Conservation (phyloP, 257 asterid species). For the Solanum acaule region DNA sequence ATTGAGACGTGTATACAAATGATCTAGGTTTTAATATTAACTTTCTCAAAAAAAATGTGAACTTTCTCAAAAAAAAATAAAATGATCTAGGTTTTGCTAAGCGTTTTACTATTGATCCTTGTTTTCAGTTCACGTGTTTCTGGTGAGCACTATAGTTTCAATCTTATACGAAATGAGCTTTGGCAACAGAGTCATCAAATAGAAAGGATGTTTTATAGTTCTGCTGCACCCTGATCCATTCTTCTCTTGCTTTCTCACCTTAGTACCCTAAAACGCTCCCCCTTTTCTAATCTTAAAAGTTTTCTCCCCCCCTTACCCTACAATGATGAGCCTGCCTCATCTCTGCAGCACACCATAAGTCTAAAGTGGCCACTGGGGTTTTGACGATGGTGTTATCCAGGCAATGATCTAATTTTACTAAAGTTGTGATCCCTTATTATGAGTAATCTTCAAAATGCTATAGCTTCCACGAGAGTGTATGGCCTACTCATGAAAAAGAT, state of each 20-base stretch:
- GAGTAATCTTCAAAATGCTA: background rate
- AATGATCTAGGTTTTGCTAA: background rate
- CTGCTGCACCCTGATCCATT: background rate
- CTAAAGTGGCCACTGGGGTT: background rate
- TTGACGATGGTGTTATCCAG: background rate
- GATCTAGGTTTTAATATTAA: background rate
- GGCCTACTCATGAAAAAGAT: background rate
- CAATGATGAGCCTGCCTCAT: background rate
- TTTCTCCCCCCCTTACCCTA: background rate
- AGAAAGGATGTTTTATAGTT: background rate
- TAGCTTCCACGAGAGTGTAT: background rate
- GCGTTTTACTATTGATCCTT: background rate
- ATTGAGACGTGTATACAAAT: background rate
- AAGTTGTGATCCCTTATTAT: background rate
- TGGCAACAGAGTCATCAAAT: background rate
- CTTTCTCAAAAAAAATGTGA: too few species aligned
- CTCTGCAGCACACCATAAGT: background rate
- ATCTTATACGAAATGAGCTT: background rate
- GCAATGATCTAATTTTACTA: background rate
- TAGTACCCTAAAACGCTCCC: background rate
- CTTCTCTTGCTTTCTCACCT: background rate
- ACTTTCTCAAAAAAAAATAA: too few species aligned
- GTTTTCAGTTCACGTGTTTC: background rate
- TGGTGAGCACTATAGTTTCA: background rate
- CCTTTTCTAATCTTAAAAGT: background rate